Base-by-base conservation (phyloP, 2,329 filamentous ascomycete genomes). In the Phaeosphaeriaceae sp. region DNA sequence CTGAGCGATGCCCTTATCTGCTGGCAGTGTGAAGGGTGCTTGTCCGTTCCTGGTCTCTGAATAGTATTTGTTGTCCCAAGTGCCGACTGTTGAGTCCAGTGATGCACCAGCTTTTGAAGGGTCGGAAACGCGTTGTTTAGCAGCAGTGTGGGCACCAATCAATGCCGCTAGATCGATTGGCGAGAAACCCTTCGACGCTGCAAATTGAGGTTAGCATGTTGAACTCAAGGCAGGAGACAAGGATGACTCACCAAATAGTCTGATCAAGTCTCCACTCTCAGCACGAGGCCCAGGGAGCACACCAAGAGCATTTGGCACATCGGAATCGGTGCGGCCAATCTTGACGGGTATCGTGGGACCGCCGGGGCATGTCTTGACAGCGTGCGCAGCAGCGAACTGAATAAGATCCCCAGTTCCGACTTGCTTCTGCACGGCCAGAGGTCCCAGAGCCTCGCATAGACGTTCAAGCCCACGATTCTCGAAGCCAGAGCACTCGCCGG, bases 391-490 rank as follows among this genome's bases (percentile, higher is more conserved):
- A n/a, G 74, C 75, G 49, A 77, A 78, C 44, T 78, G 75, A 47
- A 78, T 77, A 23, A 77, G 62, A 50, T 78, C 75, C 22, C 69
- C 75, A 17, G 70, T 63, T 4, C 74, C 73, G 22, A 78, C 75
- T 9, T 65, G 68, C 49, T 81, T 82, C 49, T 80, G 74, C 15
- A 65, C 65, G 30, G 79, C 80, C 59, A 84, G 77, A 4, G 61
- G 63, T 40, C 72, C 71, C 1, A 83, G 75, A 53, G 78, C 77
- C 2, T 65, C 63, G 17, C 78, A 80, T 24, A 84, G 79, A 4
- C 72, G 73, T 54, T 76, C 63, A 1, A 88, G 74, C 0, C 83
- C 84, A 2, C 55, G 66, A 68, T 87, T 79, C 54, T 79, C 75
- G 0, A 53, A 10, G 19, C 78, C 72, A 1, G 68, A 64, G 60